phyloP scores from a whole-genome alignment of 495 filamentous ascomycete genomes.

The Halenospora varia region DNA sequence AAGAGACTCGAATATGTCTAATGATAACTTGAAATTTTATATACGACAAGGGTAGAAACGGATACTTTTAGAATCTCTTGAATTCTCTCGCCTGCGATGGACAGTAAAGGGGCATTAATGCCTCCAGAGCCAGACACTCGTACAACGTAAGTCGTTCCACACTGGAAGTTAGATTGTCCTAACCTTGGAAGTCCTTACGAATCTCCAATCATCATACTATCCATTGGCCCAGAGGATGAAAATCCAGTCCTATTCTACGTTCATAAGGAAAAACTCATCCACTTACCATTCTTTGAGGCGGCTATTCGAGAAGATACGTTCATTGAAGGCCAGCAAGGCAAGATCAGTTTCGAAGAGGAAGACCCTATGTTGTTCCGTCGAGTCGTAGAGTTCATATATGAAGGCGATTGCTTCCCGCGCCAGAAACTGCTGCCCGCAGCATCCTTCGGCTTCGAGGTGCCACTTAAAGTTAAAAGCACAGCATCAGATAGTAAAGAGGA shows the following conservation, averaged over 20 bases:
- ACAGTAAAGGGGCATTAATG: too few species aligned
- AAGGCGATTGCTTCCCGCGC: conserved; percentile 7
- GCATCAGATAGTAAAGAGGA: not conserved
- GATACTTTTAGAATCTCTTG: too few species aligned
- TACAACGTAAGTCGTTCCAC: too few species aligned
- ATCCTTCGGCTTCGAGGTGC: not conserved
- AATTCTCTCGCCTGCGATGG: too few species aligned
- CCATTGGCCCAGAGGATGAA: not conserved
- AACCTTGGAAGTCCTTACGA: conserved; percentile 1
- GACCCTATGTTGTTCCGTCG: conserved; percentile 2
- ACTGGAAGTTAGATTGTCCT: too few species aligned
- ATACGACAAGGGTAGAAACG: too few species aligned
- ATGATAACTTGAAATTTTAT: too few species aligned
- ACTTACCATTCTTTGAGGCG: not conserved
- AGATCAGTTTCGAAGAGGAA: conserved; percentile 8
- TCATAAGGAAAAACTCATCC: conserved; percentile 2
- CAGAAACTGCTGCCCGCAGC: not conserved
- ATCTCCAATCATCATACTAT: conserved; percentile 1
- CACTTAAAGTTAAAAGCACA: not conserved
- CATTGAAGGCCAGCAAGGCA: conserved; percentile 3
- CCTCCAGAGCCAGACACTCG: too few species aligned
- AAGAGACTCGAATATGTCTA: too few species aligned
- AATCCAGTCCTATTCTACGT: not conserved
- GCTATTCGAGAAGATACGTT: not conserved
- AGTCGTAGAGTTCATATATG: conserved; percentile 7